Evolutionary conservation across 768 basidiomycete species (phyloP).

Genomic region (Leucosporidium creatinivorum): DNA sequence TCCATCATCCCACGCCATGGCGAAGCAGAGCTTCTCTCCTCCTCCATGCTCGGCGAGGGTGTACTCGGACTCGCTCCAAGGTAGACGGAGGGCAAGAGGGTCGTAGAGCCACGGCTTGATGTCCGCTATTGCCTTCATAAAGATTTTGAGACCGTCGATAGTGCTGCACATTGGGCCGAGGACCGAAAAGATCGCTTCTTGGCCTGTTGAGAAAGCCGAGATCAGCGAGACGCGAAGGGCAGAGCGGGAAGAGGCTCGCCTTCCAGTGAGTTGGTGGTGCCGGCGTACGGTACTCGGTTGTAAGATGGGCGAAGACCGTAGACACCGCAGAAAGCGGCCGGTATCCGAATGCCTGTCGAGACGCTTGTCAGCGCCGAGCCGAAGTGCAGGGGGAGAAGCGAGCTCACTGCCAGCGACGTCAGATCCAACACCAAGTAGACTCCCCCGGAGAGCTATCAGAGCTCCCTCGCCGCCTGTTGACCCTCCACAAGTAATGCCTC

Average conservation of each 20-base stretch:
- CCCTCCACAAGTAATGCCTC: constrained; percentile 36
- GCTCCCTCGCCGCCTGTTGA: constrained; percentile 40
- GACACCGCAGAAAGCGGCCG: constrained; percentile 58
- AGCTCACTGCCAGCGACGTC: constrained; percentile 46
- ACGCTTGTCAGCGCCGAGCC: not conserved
- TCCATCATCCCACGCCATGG: constrained; percentile 61
- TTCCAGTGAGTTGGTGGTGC: constrained; percentile 57
- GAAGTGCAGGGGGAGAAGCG: too few species aligned
- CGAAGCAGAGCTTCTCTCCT: constrained; percentile 49
- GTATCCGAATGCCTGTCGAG: constrained; percentile 53
- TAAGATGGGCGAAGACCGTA: constrained; percentile 67
- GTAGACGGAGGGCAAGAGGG: constrained; percentile 53
- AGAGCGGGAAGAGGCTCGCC: constrained; percentile 35
- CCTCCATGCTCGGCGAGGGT: constrained; percentile 54
- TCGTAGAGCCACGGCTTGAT: constrained; percentile 61
- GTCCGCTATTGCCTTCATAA: constrained; percentile 59
- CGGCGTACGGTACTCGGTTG: constrained; percentile 61
- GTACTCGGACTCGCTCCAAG: constrained; percentile 59
- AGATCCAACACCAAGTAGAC: constrained; percentile 35
- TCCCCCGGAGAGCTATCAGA: constrained; percentile 35
- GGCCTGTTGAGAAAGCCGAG: constrained; percentile 40
- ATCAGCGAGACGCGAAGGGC: not conserved
- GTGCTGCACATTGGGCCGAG: constrained; percentile 63
- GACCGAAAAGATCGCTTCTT: constrained; percentile 63
- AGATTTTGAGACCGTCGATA: constrained; percentile 56